Base-by-base conservation (phyloP, 371 early-diverging fungal genomes). In the Apophysomyces ossiformis region DNA sequence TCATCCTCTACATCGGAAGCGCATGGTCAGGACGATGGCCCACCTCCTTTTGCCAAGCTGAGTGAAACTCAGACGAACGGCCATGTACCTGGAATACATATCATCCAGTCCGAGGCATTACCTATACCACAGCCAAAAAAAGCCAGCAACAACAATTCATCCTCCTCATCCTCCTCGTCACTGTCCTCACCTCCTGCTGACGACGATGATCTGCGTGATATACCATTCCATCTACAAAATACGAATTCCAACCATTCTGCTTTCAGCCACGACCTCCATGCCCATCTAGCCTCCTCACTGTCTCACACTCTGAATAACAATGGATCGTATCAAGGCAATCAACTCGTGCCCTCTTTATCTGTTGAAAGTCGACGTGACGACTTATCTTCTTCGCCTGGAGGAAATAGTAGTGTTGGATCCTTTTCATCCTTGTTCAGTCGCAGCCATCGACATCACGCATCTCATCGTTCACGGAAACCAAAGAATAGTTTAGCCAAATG, bases 401-500 rank as follows among this genome's bases (percentile, higher is more conserved):
- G 54, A 18, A 26, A 26, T 12, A 65, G 65, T 26, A 76, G 75
- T 61, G 71, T 69, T 12, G 69, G 72, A 0, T 78, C 78, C 1
- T 36, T 78, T 46, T 71, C 75, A 4, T 73, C 75, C 0, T 47
- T 77, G n/a, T 77, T 74, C 47, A 61, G 64, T 37, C 58, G 63
- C 35, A 41, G 64, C 8, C 38, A 45, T 37, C 59, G 58, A 7
- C 66, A 68, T 36, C 62, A 68, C 7, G 18, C 45, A 65, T 13
- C 41, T 21, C 58, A 61, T 32, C 71, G 79, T 46, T 21, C 21
- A 50, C 54, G 54, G 8, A 78, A 81, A 66, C 78, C 84, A 21
- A 85, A 82, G 60, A 80, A 77, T 50, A 84, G 81, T 61, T 71
- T 88, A 16, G 64, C 78, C 2, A 87, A 87, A 54, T 79, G 82